Evolutionary conservation across 2,329 filamentous ascomycete genomes (phyloP), one percentile per base, ranked within the genome.

Genomic region (Penicillium concentricum): DNA sequence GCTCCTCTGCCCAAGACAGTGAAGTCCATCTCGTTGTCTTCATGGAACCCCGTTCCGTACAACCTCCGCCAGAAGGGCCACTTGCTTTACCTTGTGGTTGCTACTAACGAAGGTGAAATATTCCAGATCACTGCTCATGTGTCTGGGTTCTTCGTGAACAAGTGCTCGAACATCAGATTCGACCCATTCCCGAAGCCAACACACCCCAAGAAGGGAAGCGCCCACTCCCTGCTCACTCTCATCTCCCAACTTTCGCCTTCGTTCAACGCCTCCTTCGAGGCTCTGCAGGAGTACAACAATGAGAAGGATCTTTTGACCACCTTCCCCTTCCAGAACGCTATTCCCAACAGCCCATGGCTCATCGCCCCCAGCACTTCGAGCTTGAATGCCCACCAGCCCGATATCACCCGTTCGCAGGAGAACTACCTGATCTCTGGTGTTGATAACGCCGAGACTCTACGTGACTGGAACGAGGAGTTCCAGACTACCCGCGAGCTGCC

Each of bases 401-500:
- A 99, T 72, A 84, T 92, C 60, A 91, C 92, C 22, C 86, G 95
- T 54, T 90, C 92, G 22, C 94, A 99, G 76, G 94, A 99, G 79
- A 90, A 89, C 47, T 97, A 91, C 72, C 80, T 99, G 58, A 87
- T 97, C 58, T 85, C 90, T 20, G 95, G 95, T 30, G 87, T 92
- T 26, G 94, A 99, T 69, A 96, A 93, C 72, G 91, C 91, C 0
- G 94, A 99, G 71, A 96, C 92, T 5, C 81, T 99, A 61, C 87
- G 94, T 57, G 94, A 99, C 75, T 99, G 95, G 93, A 99, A 99
- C 68, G 94, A 99, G 74, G 94, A 99, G 72, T 96, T 99, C 72
- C 94, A 99, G 75, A 96, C 93, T 2, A 96, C 94, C 12, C 88
- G 91, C 68, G 94, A 99, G 75, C 83, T 99, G 61, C 92, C 93